Evolutionary conservation across 2,329 filamentous ascomycete species (phyloP), one percentile per base, ranked within the genome.

Genomic region (Zymoseptoria tritici): DNA sequence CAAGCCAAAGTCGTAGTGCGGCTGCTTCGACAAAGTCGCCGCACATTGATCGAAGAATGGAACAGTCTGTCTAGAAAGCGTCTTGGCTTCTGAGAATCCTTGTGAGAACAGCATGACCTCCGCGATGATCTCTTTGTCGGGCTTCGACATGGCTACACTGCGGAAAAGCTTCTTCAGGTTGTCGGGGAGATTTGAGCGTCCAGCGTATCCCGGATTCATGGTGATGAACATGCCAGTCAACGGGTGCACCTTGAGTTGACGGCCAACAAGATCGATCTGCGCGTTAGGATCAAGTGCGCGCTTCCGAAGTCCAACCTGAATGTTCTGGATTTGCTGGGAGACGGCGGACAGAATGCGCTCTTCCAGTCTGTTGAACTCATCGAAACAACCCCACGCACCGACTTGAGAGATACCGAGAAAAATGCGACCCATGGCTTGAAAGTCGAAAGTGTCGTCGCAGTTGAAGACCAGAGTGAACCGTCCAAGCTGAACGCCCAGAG

Each of bases 61-160:
- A 22, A 99, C 94, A 0, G 93, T 95, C 69, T 97, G 91, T 72
- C 93, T 94, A 1, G 94, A 96, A 4, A 99, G 81, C 61, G 87
- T 81, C 77, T 97, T 99, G 42, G 94, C 94, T 74, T 96, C 91
- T 70, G 90, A 95, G 81, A 99, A 99, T 71, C 94, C 94, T 75
- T 99, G 94, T 0, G 95, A 99, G 81, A 97, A 99, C 42, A 99
- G 85, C 95, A 99, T 99, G 70, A 99, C 94, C 79, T 99, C 94
- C 42, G 94, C 91, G 76, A 99, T 99, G 60, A 99, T 88, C 76
- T 99, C 95, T 77, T 99, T 99, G 80, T 99, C 95, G 0, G 94
- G 94, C 77, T 97, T 99, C 9, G 94, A 99, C 94, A 99, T 99
- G 63, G 94, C 94, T 56, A 99, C 92, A 71, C 94, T 99, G 73